Evolutionary conservation across 371 early-diverging fungal species (phyloP).

Genomic region (Encephalitozoon intestinalis): DNA sequence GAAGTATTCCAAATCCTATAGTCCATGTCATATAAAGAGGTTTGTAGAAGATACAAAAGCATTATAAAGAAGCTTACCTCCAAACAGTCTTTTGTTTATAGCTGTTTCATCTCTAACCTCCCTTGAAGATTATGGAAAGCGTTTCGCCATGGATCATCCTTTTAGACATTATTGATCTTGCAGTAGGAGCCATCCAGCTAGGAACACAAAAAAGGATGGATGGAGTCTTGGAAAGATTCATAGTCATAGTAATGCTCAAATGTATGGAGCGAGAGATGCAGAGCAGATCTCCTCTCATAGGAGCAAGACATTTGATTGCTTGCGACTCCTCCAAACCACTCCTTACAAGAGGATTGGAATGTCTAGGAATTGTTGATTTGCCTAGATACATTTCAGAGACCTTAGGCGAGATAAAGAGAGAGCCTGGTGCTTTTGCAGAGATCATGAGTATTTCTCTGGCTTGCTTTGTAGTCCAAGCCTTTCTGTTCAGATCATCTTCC

Average conservation of each 20-base stretch:
- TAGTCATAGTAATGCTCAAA: not conserved
- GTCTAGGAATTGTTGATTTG: not conserved
- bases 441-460: not conserved
- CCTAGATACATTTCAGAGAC: not conserved
- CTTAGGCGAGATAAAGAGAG: not conserved
- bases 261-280: not conserved
- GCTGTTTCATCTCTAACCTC: not conserved
- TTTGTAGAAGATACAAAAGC: not conserved
- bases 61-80: not conserved
- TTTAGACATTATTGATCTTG: not conserved
- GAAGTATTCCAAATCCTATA: not conserved
- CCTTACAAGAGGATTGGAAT: not conserved
- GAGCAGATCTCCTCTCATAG: not conserved
- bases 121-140: not conserved
- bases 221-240: not conserved
- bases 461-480: not conserved
- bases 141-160: too few species aligned
- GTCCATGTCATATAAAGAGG: not conserved
- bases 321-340: not conserved
- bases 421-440: not conserved
- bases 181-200: not conserved
- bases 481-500: not conserved
- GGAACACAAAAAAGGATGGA: too few species aligned
- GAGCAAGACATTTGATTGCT: not conserved
- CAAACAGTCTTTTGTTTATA: not conserved